Evolutionary conservation across 352 stramenopile genomes (phyloP), one percentile per base, ranked within the genome.

Genomic region (Phytophthora cryptogea): DNA sequence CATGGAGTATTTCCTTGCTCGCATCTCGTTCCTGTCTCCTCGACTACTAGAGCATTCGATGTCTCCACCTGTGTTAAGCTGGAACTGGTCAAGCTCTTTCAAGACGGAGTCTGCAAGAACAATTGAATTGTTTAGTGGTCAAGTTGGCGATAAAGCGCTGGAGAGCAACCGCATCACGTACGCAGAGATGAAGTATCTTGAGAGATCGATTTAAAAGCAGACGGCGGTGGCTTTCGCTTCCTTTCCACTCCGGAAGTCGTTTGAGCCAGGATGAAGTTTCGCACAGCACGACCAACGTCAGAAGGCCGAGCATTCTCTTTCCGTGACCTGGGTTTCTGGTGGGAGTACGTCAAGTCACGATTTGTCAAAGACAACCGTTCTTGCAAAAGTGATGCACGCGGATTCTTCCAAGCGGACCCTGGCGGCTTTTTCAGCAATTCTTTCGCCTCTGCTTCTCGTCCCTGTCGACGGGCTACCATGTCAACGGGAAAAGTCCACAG

Each of bases 401-500:
- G 42, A n/a, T 63, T 37, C n/a, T 56, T 74, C 45, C 58, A 68
- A 8, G 49, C 53, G 11, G 64, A 70, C 23, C 37, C 54, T 50
- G 39, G 49, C 11, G 43, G 52, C 35, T 65, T 72, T 8, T 68
- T 53, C 16, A 91, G 49, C 13, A 86, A 68, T 26, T 71, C 48
- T 17, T 70, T 56, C 4, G 83, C 80, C 14, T 86, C 70, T 11
- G 31, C 43, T 45, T 81, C 72, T 51, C 77, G 71, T 23, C 72
- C 54, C 0, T 58, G 59, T 35, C 58, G 51, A 2, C 78, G 76
- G 33, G 62, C 53, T 26, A 33, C 36, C 74, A 86, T 81, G 35
- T 90, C 75, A 10, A 89, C 63, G 1, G 78, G 79, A 47, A 92
- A 84, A 8, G 50, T 58, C 83, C 83, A 92, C 4, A 64, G 64